Evolutionary conservation across 805 yeast species (phyloP).

Genomic region (Candida ovalis): DNA sequence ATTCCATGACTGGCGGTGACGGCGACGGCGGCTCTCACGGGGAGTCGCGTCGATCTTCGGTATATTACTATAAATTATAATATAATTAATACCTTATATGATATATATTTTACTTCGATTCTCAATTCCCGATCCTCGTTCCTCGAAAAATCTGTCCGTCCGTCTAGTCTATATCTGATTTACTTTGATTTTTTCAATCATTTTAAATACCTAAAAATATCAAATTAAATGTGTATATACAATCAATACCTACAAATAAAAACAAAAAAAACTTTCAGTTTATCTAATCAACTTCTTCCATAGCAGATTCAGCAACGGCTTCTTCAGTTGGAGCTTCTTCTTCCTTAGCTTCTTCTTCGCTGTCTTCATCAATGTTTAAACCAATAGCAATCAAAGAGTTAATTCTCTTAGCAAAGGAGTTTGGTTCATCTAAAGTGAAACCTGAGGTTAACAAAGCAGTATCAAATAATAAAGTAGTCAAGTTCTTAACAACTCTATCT

Average conservation of each 20-base stretch:
- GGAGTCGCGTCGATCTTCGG: too few relatives aligned
- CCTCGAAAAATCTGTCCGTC: too few relatives aligned
- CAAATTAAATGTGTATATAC: not conserved
- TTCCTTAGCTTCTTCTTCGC: constrained; percentile 35
- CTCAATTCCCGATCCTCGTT: too few relatives aligned
- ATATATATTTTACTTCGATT: too few relatives aligned
- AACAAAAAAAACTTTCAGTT: not conserved
- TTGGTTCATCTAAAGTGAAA: constrained; percentile 98
- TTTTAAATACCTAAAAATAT: not conserved
- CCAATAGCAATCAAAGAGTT: constrained; percentile 98
- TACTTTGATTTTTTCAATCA: not conserved
- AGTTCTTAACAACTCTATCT: constrained; percentile 97
- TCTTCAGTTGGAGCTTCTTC: constrained; percentile 49
- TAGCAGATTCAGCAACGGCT: constrained; percentile 84
- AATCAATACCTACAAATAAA: not conserved
- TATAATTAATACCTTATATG: too few relatives aligned
- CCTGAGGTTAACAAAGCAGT: constrained; percentile 98
- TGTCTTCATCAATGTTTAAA: constrained; percentile 92
- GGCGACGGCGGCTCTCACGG: too few relatives aligned
- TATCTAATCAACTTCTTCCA: constrained; percentile 96
- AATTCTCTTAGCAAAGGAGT: constrained; percentile 94
- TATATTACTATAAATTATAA: too few relatives aligned
- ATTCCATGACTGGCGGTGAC: too few relatives aligned
- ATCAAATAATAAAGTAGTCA: constrained; percentile 93
- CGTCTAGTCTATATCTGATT: not conserved